Percentiles rank a stretch among this genome's conserved stretches.
Conservation (phyloP, 768 basidiomycete species). For the Filobasidium wieringae region DNA sequence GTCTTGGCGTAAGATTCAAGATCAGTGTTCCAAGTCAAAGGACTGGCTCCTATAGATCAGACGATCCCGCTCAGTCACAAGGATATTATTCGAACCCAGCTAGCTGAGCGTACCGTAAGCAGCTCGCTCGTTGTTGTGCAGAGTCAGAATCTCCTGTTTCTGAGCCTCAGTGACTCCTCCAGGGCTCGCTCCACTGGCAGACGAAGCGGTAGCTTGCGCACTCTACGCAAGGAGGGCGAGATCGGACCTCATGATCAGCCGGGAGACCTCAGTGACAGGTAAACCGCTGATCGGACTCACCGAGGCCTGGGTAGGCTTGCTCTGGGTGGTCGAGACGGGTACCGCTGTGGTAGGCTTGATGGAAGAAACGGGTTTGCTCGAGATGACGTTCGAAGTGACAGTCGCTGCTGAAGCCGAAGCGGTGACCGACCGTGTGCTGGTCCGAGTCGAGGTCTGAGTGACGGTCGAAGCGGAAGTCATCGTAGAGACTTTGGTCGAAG, state of each 20-base stretch:
- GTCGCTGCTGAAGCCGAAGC: not conserved
- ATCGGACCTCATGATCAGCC: too few relatives aligned
- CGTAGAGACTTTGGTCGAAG: not conserved
- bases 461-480: not conserved
- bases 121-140: slow-evolving; percentile 55
- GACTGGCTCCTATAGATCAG: slow-evolving; percentile 41
- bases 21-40: slow-evolving; percentile 54
- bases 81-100: not conserved
- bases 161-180: slow-evolving; percentile 1
- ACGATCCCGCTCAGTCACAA: not conserved
- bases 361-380: not conserved
- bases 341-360: not conserved
- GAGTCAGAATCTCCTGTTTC: slow-evolving; percentile 35
- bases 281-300: too few relatives aligned
- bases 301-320: too few relatives aligned
- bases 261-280: too few relatives aligned
- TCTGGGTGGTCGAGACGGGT: too few relatives aligned
- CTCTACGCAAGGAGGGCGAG: too few relatives aligned
- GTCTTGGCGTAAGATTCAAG: slow-evolving; percentile 54
- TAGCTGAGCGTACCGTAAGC: slow-evolving; percentile 42
- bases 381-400: not conserved
- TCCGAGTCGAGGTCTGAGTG: not conserved
- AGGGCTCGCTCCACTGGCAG: not conserved
- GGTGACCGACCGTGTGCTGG: not conserved
- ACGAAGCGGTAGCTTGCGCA: not conserved